A percentile compares a stretch with the other conserved stretches of the same genome.
Conservation (phyloP, 2,329 filamentous ascomycete genomes). For the Aspergillus intermedius region DNA sequence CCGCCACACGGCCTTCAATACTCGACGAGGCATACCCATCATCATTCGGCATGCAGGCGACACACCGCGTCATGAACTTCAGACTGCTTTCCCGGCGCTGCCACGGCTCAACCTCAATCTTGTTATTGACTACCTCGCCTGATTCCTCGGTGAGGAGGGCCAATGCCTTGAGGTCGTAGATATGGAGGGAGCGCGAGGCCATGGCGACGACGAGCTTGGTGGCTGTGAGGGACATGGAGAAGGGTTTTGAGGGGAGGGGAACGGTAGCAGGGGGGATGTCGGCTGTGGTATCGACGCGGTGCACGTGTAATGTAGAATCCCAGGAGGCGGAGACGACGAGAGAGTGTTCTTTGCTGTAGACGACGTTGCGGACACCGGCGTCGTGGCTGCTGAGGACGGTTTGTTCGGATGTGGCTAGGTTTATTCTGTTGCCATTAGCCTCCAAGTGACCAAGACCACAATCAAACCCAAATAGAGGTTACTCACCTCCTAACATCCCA, state of each 20-base stretch:
- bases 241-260: slow-evolving; percentile 75
- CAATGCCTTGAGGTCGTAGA: slow-evolving; percentile 78
- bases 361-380: slow-evolving; percentile 73
- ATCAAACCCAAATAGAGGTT: neutral
- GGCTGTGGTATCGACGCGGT: slow-evolving; percentile 48
- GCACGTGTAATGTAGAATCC: slow-evolving; percentile 85
- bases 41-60: slow-evolving; percentile 95
- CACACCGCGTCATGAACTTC: slow-evolving; percentile 90
- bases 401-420: slow-evolving; percentile 66
- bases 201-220: slow-evolving; percentile 93
- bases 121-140: slow-evolving; percentile 29
- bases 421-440: slow-evolving; percentile 46
- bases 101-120: slow-evolving; percentile 66
- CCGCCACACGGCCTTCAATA: slow-evolving; percentile 91
- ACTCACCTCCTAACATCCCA: slow-evolving; percentile 70
- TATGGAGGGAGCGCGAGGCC: slow-evolving; percentile 86
- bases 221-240: slow-evolving; percentile 69
- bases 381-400: slow-evolving; percentile 71
- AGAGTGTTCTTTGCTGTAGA: slow-evolving; percentile 69
- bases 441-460: neutral
- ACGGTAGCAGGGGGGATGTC: slow-evolving; percentile 56
- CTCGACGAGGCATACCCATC: slow-evolving; percentile 85
- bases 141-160: slow-evolving; percentile 47
- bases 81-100: slow-evolving; percentile 89
- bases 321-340: slow-evolving; percentile 86